A percentile compares a stretch with the other conserved stretches of the same genome.
Conservation (phyloP, 1,284 basidiomycete genomes). For the Ustilago vetiveriae region DNA sequence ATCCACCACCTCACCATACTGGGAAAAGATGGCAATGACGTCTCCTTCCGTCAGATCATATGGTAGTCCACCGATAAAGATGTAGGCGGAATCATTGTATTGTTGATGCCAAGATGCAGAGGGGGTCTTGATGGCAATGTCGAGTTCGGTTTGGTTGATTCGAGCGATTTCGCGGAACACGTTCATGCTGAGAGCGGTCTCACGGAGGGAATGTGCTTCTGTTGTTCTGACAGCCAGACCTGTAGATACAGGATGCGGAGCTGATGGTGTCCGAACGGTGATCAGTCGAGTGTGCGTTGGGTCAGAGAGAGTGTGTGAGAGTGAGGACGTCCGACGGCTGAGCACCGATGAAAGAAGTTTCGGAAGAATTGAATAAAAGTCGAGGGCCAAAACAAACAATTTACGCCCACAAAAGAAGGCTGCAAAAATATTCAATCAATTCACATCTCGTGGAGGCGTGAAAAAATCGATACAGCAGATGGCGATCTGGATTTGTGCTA, state of each 20-base stretch:
- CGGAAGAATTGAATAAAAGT: too few relatives aligned
- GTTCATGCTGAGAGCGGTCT: constrained; percentile 18
- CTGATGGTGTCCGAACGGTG: too few relatives aligned
- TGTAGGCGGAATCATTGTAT: constrained; percentile 94
- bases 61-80: constrained; percentile 77
- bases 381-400: constrained; percentile 6
- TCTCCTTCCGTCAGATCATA: constrained; percentile 88
- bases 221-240: background rate
- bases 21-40: constrained; percentile 95
- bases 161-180: constrained; percentile 85
- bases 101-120: constrained; percentile 93
- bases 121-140: constrained; percentile 76
- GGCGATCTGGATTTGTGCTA: background rate
- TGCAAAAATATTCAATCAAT: too few relatives aligned
- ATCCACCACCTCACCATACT: constrained; percentile 95
- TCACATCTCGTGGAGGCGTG: too few relatives aligned
- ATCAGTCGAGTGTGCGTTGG: too few relatives aligned
- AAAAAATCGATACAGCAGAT: background rate
- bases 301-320: too few relatives aligned
- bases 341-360: too few relatives aligned
- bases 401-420: background rate
- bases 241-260: too few relatives aligned
- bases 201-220: background rate
- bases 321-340: too few relatives aligned
- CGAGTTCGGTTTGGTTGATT: constrained; percentile 92